Conservation (phyloP, 495 filamentous ascomycete species). For the Glonium stellatum region DNA sequence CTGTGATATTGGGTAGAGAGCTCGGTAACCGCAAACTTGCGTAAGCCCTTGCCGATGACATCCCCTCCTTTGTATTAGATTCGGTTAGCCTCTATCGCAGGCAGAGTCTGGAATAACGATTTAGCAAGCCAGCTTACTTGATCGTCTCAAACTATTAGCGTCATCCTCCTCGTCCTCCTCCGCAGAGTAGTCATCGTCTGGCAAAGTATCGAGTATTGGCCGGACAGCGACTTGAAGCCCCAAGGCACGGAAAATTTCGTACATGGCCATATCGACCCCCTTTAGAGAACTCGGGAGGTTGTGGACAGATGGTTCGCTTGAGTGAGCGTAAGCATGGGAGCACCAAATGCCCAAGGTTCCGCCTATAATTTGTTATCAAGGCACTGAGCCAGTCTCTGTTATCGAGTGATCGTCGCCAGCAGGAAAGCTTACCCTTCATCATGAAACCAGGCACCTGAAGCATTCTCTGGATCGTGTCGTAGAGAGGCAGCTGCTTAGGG, state of each 20-base stretch:
- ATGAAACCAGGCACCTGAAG: background rate
- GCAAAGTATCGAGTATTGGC: slow-evolving; percentile 2
- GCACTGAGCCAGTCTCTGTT: too few relatives aligned
- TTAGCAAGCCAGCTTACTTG: too few relatives aligned
- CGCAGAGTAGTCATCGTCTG: background rate
- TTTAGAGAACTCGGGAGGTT: slow-evolving; percentile 10
- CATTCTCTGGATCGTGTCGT: background rate
- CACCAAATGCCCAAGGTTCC: slow-evolving; percentile 17
- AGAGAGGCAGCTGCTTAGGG: background rate
- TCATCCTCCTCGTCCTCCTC: too few relatives aligned
- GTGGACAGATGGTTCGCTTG: background rate
- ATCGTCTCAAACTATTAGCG: too few relatives aligned
- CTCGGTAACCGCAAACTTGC: background rate
- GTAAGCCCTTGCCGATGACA: background rate
- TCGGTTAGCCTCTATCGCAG: too few relatives aligned
- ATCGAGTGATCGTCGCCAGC: too few relatives aligned
- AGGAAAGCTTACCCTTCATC: background rate
- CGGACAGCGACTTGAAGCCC: slow-evolving; percentile 6
- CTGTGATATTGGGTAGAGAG: background rate
- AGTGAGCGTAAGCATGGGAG: slow-evolving; percentile 19
- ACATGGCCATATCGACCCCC: slow-evolving; percentile 20
- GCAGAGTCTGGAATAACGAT: too few relatives aligned
- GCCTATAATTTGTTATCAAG: background rate
- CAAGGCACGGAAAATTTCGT: slow-evolving; percentile 11
- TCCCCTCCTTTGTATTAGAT: too few relatives aligned